Conservation (phyloP, 305 asterid species). For the Withania somnifera region DNA sequence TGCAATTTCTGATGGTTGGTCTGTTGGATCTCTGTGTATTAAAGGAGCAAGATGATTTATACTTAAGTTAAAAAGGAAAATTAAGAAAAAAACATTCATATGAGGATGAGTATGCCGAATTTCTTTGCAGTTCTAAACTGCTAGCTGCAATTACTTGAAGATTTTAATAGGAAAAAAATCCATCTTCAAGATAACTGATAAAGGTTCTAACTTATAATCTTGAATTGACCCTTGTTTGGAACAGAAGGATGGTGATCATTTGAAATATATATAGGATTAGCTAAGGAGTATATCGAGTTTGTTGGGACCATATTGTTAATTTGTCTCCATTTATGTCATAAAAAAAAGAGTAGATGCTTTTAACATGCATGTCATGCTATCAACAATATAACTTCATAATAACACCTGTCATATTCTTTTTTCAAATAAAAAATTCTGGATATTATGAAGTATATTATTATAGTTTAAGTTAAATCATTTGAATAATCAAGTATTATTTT, state of each 20-base stretch:
- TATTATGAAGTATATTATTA: neutral
- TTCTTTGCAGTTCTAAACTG: conserved; percentile 78
- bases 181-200: neutral
- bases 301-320: neutral
- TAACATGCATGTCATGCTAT: neutral
- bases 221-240: neutral
- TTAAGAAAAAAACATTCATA: no score
- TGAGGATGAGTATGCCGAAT: conserved; percentile 62
- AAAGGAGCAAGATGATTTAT: no score
- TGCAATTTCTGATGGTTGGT: no score
- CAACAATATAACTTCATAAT: neutral
- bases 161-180: neutral
- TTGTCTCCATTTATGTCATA: neutral
- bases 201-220: neutral
- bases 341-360: neutral
- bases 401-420: neutral
- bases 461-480: neutral
- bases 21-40: no score
- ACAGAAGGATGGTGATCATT: neutral
- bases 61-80: no score
- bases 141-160: conserved; percentile 38
- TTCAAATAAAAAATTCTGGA: neutral
- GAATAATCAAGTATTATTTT: neutral
- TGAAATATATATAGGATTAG: neutral
- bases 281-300: neutral